Base-by-base conservation (phyloP, 2,329 filamentous ascomycete genomes). In the Phoma herbarum region DNA sequence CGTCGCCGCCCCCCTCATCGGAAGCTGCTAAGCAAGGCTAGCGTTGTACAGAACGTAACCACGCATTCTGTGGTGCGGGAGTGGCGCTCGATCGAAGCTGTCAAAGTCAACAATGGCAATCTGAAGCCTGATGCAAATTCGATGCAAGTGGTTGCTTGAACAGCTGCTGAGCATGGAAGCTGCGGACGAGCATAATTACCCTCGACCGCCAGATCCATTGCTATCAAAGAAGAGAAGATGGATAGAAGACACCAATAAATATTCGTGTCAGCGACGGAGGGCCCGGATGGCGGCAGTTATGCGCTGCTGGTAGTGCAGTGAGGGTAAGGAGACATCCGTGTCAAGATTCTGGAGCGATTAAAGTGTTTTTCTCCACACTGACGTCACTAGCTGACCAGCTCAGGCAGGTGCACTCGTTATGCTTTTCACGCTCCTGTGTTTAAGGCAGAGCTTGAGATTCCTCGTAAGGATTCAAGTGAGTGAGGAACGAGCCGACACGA, bases 21-120 rank as follows among this genome's bases (percentile, higher is more conserved):
- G 52, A 35, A 49, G 45, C 52, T 55, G 14, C 37, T 29, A 44
- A 14, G 52, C 28, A 28, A 49, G 29, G 28, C 39, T 55, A 55
- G 45, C 26, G 29, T 28, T n/a, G 10, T 43, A 4, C 22, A 44
- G n/a, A 55, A 22, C 45, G 45, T 35, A n/a, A 39, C 14, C 16
- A 37, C 44, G 22, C 22, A 35, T 28, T 43, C 26, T 28, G 28
- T 45, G 9, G 18, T 12, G 26, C 22, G 39, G 52, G 49, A 37
- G 37, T n/a, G 44, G 52, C 52, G 43, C 12, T 26, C 20, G 31
- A 18, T 18, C 22, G 25, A 25, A 43, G 20, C 44, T 35, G 11
- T 35, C 26, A 29, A 42, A 39, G 28, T 52, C 23, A 31, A 12
- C 29, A 16, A 23, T 23, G 42, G 31, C 4, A 16, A 10, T 53